These are phyloP conservation scores for Quercus cerris DNA, from an alignment of 306 rosid genomes.

Conservation along the genomic window DNA sequence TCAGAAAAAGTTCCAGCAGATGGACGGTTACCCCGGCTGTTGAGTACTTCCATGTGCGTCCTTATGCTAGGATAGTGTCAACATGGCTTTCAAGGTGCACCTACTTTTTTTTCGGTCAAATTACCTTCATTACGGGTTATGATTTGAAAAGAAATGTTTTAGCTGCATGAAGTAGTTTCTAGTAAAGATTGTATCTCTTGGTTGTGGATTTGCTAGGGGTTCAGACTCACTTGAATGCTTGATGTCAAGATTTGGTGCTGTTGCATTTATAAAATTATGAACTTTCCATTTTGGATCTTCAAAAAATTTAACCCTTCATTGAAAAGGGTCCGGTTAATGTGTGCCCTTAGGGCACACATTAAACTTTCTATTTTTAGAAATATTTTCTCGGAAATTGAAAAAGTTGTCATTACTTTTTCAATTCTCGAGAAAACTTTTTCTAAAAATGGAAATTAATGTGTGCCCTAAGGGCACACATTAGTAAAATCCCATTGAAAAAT, in stretches of 20 bases:
- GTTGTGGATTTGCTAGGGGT: not conserved
- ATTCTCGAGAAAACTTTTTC: no score
- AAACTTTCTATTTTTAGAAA: no score
- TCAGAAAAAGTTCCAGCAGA: conserved; percentile 39
- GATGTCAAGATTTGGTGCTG: not conserved
- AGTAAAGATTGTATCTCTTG: not conserved
- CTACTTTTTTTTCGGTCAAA: not conserved
- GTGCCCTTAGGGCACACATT: no score
- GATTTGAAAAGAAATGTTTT: not conserved
- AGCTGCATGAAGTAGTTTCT: not conserved
- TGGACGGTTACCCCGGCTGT: conserved; percentile 61
- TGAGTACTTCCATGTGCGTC: conserved; percentile 76
- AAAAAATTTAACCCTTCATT: not conserved
- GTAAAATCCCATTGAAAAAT: not conserved
- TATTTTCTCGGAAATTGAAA: no score
- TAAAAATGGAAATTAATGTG: no score
- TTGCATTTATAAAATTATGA: not conserved
- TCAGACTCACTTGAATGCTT: not conserved
- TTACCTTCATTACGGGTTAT: not conserved
- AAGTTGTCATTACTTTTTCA: no score
- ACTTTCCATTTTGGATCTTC: not conserved
- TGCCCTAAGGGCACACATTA: no score
- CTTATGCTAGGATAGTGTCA: conserved; percentile 58
- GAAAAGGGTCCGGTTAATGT: not conserved
- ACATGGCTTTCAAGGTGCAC: conserved; percentile 63